Evolutionary conservation across 257 asterid genomes (phyloP), one percentile per base, ranked within the genome.

Genomic region (Phtheirospermum japonicum): DNA sequence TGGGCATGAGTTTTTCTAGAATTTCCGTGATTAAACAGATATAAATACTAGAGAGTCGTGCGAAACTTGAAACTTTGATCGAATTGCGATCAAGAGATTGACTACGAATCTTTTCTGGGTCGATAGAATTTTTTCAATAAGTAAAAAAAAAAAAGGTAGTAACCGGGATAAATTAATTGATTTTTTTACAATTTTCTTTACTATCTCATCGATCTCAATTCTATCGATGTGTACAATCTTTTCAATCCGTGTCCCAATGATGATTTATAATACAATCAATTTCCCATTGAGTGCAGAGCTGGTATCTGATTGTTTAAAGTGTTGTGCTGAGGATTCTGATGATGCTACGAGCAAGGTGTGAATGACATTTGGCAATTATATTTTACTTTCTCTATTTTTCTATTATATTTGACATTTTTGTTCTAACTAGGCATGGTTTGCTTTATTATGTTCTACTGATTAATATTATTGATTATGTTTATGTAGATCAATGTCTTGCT

Each of bases 301-400:
- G 69, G 86, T 88, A 14, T 79, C 94, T 61, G 96, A 91, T 70
- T 91, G 98, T 74, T 68, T 82, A 48, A 88, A 75, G 67, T 91
- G 98, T 69, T 91, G 98, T 69, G 71, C 94, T 26, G 98, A 91
- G 84, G 98, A 91, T 78, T 88, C 96, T 61, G 96, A 88, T 76
- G 96, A 91, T 75, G 86, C 87, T 64, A 83, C 78, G 56, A 88
- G 96, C 82, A 90, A 88, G 96, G 98, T 87, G 80, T 65, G 40
- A 23, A 4, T 48, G 9, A 16, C 49, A 18, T 8, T 6, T 16
- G 46, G 4, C 40, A 49, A 23, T 30, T 58, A 28, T 14, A 6
- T 3, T 14, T 31, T 9, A 7, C 16, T 32, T 32, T 51, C 14
- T 26, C 8, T 48, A n/a, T 13, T 56, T 30, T 7, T 7, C 40